A percentile compares a stretch with the other conserved stretches of the same genome.
Conservation (phyloP, 176 grass and related monocot genomes). For the Themeda triandra region DNA sequence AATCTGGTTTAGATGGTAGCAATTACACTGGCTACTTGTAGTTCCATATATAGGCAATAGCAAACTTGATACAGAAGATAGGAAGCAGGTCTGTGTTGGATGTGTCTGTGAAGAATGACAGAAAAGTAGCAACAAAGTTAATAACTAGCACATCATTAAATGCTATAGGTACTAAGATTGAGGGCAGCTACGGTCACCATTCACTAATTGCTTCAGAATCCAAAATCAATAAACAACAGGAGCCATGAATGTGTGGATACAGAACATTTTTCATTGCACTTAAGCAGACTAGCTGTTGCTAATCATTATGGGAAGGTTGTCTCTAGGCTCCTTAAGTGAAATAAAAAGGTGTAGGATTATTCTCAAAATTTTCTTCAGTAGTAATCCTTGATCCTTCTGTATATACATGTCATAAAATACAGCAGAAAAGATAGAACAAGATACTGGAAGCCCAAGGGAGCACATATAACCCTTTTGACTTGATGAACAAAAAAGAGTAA, state of each 20-base stretch:
- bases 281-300: conserved; percentile 10
- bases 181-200: neutral
- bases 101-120: no score
- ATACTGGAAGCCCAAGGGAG: neutral
- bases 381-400: conserved; percentile 3
- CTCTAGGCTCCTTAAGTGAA: neutral
- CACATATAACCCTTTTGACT: no score
- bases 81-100: no score
- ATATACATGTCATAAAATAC: neutral
- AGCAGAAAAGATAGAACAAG: conserved; percentile 1
- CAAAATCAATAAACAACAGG: neutral
- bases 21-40: no score
- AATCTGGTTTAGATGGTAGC: no score
- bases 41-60: no score
- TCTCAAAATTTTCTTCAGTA: neutral
- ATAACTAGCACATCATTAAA: neutral
- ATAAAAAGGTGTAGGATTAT: neutral
- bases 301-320: neutral
- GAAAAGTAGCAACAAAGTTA: no score
- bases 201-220: neutral
- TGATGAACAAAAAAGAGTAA: neutral
- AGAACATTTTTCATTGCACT: neutral
- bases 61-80: no score
- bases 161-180: neutral
- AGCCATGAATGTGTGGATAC: neutral